These are phyloP conservation scores for Zanthoxylum bungeanum DNA, from an alignment of 345 rosid genomes.

Conservation along the genomic window DNA sequence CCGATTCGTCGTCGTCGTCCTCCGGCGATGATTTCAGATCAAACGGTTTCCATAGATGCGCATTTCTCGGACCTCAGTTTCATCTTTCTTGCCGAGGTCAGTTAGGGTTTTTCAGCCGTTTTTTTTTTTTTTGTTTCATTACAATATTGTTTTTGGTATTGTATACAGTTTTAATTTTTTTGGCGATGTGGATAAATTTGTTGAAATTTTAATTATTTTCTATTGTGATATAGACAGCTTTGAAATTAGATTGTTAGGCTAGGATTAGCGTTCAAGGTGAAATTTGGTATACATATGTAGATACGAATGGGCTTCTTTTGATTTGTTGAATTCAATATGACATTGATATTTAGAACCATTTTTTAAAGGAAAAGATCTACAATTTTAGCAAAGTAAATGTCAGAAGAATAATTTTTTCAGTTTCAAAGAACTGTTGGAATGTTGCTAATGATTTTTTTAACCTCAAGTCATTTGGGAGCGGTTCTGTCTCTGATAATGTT, in stretches of 20 bases:
- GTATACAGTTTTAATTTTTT: background rate
- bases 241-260: background rate
- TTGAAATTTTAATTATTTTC: background rate
- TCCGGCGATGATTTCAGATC: slow-evolving; percentile 29
- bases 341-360: no score
- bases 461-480: background rate
- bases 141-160: background rate
- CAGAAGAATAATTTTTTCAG: background rate
- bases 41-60: slow-evolving; percentile 10
- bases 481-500: background rate
- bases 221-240: no score
- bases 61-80: slow-evolving; percentile 23
- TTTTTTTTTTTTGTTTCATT: background rate
- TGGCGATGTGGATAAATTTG: background rate
- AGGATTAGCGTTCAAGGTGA: background rate
- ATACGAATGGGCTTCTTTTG: background rate
- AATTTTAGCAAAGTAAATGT: background rate
- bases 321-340: no score
- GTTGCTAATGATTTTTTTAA: background rate
- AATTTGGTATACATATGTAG: background rate
- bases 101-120: slow-evolving; percentile 25
- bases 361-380: background rate
- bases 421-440: background rate
- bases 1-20: slow-evolving; percentile 23
- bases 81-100: slow-evolving; percentile 42